Evolutionary conservation across 768 basidiomycete species (phyloP), one percentile per base, ranked within the genome.

Genomic region (Mycena olivaceomarginata): DNA sequence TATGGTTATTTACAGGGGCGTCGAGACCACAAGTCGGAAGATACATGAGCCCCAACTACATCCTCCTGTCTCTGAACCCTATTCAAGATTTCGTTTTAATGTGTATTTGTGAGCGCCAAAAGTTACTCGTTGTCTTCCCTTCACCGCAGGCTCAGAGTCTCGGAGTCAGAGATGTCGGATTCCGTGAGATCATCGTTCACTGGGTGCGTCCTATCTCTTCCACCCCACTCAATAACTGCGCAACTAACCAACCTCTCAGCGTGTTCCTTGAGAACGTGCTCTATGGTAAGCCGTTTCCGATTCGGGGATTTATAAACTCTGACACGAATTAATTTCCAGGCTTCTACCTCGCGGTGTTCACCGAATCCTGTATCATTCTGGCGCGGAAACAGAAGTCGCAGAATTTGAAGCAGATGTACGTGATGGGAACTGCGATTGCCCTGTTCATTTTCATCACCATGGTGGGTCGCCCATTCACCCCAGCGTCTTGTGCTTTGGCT

Each of bases 381-480:
- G 12, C 15, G 48, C 9, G 43, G 43, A 43, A 45, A n/a, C n/a
- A 66, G 18, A 6, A 22, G 43, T 46, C 18, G 5, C 64, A 43
- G 40, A 31, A 40, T 9, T 0, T 37, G n/a, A 45, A 43, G 40
- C 64, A 66, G 12, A 66, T 66, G 16, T 66, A 66, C n/a, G 13
- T 66, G 15, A 8, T 66, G 41, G 43, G 7, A 7, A 66, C 64
- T 9, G 22, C 64, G 20, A 22, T 66, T 12, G 18, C 41, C 8
- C 18, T 66, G 43, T 66, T 66, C 64, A 45, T 45, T 20, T 40
- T 66, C 64, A 66, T 66, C 64, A 66, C 64, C 7, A 45, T 66
- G 64, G 64, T 66, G 13, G 5, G 64, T 46, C 15, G 13, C 15
- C n/a, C 39, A 40, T 39, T 37, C n/a, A 18, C 15, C 2, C 8